Evolutionary conservation across 169 alveolate genomes (phyloP).

Genomic region (Toxoplasma gondii): DNA sequence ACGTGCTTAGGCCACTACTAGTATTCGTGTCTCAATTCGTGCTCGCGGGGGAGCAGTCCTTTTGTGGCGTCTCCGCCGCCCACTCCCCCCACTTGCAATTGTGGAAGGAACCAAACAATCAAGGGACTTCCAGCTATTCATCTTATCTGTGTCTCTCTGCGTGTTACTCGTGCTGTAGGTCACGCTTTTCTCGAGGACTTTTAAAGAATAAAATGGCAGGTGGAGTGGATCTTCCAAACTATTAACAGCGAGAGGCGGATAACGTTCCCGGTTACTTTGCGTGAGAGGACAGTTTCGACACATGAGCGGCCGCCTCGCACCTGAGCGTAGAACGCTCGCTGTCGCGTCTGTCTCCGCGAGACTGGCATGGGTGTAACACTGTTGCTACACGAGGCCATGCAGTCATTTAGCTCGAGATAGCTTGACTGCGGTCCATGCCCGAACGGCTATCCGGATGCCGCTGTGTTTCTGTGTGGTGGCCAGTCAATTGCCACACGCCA

Average conservation of each 20-base stretch:
- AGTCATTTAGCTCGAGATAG: too few species aligned
- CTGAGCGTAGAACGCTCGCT: too few species aligned
- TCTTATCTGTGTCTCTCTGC: neutral
- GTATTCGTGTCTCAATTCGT: neutral
- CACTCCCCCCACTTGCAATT: too few species aligned
- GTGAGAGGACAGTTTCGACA: neutral
- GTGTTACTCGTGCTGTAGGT: slow-evolving; percentile 3
- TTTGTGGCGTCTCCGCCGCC: neutral
- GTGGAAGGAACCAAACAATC: too few species aligned
- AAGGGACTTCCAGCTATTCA: neutral
- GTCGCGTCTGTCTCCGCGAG: too few species aligned
- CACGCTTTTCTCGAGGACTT: slow-evolving; percentile 37
- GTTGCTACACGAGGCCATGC: too few species aligned
- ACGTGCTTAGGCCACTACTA: neutral
- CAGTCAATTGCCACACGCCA: too few species aligned
- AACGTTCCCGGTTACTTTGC: too few species aligned
- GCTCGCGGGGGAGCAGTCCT: neutral
- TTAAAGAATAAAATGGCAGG: slow-evolving; percentile 39
- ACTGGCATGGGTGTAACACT: too few species aligned
- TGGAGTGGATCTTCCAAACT: slow-evolving; percentile 15
- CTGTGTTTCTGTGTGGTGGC: too few species aligned
- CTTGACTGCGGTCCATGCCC: too few species aligned
- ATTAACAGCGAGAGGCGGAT: neutral
- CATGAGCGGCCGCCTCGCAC: neutral
- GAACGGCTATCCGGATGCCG: too few species aligned